Conservation (phyloP, 2,329 filamentous ascomycete species). For the Epichloe festucae region DNA sequence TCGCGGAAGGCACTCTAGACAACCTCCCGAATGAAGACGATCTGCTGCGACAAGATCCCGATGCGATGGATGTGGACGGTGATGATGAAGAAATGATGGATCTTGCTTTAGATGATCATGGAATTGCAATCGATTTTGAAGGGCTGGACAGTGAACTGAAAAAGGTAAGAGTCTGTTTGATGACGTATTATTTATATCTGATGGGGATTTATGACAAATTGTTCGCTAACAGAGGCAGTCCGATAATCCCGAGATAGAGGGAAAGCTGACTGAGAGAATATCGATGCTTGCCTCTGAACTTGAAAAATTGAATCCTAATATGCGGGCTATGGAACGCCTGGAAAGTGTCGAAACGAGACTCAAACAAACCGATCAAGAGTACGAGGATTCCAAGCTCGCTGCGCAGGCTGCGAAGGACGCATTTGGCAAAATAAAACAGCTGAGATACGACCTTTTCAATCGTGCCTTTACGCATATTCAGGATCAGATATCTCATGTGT, state of each 20-base stretch:
- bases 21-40: conserved; percentile 78
- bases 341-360: conserved; percentile 75
- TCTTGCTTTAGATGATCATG: conserved; percentile 70
- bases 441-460: conserved; percentile 84
- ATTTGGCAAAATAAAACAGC: conserved; percentile 70
- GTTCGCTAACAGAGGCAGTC: conserved; percentile 42
- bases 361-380: conserved; percentile 75
- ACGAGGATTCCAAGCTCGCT: conserved; percentile 65
- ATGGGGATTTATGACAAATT: background rate
- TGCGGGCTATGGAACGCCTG: conserved; percentile 85
- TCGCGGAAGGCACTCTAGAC: conserved; percentile 66
- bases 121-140: conserved; percentile 80
- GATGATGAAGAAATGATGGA: conserved; percentile 48
- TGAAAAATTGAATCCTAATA: conserved; percentile 92
- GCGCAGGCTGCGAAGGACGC: conserved; percentile 66
- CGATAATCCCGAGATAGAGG: conserved; percentile 57
- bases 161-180: conserved; percentile 38
- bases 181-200: background rate
- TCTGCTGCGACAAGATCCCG: conserved; percentile 61
- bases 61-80: conserved; percentile 84
- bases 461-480: conserved; percentile 91
- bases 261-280: conserved; percentile 66
- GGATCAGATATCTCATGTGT: conserved; percentile 85
- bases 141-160: conserved; percentile 71
- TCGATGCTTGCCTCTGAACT: conserved; percentile 61